phyloP scores from a whole-genome alignment of 345 rosid genomes.

The Pistacia atlantica region DNA sequence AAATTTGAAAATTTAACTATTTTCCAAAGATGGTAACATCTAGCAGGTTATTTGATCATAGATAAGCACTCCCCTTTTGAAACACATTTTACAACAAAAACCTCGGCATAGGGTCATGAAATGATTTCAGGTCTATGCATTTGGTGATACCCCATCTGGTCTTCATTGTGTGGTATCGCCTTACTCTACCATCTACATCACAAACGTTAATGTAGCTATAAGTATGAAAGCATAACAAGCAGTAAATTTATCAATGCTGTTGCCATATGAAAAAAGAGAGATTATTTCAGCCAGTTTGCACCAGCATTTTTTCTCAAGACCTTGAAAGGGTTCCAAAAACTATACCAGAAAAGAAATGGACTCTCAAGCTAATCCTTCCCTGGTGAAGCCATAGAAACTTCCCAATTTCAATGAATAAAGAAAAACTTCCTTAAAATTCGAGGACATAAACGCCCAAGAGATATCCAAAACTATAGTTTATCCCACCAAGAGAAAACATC shows the following conservation, averaged over 20 bases:
- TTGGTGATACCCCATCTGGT: neutral
- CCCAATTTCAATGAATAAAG: neutral
- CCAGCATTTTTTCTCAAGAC: too few species aligned
- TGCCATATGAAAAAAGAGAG: too few species aligned
- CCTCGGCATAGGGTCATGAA: neutral
- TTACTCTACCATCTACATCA: neutral
- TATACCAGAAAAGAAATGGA: too few species aligned
- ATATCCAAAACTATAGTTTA: too few species aligned
- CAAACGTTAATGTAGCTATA: conserved; percentile 21
- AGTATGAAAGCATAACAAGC: too few species aligned
- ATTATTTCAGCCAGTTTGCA: too few species aligned
- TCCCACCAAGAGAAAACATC: neutral
- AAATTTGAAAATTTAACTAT: too few species aligned
- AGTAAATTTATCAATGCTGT: too few species aligned
- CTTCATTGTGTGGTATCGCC: neutral
- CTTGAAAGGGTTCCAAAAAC: too few species aligned
- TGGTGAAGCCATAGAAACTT: neutral
- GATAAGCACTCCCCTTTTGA: neutral
- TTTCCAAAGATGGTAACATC: neutral
- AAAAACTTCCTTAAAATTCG: neutral
- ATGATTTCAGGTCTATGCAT: neutral
- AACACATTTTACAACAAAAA: neutral
- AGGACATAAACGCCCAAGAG: neutral
- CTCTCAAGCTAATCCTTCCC: neutral
- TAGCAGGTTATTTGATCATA: neutral